A percentile compares a stretch with the other conserved stretches of the same genome.
Conservation (phyloP, 345 rosid genomes). For the Kernera saxatilis region DNA sequence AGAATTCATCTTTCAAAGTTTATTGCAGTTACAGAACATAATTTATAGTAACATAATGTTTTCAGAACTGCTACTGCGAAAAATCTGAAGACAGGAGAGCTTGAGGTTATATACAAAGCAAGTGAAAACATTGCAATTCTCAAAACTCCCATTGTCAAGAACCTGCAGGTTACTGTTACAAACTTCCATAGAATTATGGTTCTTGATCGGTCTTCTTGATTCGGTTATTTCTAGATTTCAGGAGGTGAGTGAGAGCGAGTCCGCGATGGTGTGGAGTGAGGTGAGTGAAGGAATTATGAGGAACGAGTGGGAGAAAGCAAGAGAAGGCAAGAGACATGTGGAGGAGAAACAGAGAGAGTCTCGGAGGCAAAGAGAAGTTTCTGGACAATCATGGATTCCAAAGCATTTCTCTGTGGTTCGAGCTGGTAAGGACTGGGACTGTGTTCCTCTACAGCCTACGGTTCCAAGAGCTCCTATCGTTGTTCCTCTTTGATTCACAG, state of each 20-base stretch:
- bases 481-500: conserved; percentile 32
- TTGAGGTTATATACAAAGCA: conserved; percentile 53
- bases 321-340: conserved; percentile 52
- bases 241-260: conserved; percentile 59
- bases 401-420: conserved; percentile 46
- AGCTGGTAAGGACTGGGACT: conserved; percentile 54
- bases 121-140: conserved; percentile 44
- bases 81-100: conserved; percentile 44
- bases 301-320: conserved; percentile 70
- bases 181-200: not conserved
- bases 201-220: not conserved
- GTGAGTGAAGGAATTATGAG: conserved; percentile 52
- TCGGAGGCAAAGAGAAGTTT: conserved; percentile 38
- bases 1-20: not conserved
- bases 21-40: not conserved
- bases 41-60: not conserved
- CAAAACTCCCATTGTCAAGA: conserved; percentile 54
- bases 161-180: conserved; percentile 42
- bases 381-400: conserved; percentile 57
- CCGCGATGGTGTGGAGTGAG: conserved; percentile 66
- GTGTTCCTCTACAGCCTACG: conserved; percentile 43
- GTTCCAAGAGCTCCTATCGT: conserved; percentile 66
- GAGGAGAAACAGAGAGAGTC: conserved; percentile 65
- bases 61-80: conserved; percentile 57
- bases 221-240: conserved; percentile 5